Percentiles rank a stretch among this genome's conserved stretches.
phyloP scores from a whole-genome alignment of 2,329 filamentous ascomycete species.

The Fusarium camptoceras region DNA sequence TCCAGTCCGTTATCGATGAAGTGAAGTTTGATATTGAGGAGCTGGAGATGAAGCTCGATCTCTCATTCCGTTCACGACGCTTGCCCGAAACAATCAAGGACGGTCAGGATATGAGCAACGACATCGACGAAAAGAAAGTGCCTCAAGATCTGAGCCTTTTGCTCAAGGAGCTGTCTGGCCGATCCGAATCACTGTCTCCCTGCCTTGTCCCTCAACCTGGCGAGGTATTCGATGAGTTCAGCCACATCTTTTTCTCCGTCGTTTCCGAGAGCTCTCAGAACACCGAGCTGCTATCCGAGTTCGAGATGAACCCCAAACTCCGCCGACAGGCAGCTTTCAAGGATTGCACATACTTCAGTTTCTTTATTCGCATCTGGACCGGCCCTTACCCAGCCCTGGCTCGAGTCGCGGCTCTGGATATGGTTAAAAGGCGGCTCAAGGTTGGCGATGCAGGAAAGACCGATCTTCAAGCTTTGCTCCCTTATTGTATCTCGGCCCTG shows the following conservation, averaged over 20 bases:
- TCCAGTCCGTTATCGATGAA: conserved; percentile 74
- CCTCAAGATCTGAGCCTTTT: conserved; percentile 55
- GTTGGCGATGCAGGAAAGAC: conserved; percentile 59
- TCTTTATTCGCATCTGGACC: conserved; percentile 81
- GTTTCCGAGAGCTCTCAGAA: conserved; percentile 59
- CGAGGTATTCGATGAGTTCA: conserved; percentile 68
- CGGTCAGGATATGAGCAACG: conserved; percentile 55
- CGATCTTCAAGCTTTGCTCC: conserved; percentile 84
- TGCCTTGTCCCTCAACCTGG: conserved; percentile 65
- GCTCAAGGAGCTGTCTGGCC: conserved; percentile 54
- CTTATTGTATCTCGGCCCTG: conserved; percentile 81
- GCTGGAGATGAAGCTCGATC: conserved; percentile 79
- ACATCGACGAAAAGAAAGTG: conserved; percentile 41
- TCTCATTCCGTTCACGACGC: conserved; percentile 70
- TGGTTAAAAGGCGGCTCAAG: conserved; percentile 69
- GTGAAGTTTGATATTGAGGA: conserved; percentile 78
- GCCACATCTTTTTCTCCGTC: conserved; percentile 67
- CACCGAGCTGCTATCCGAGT: conserved; percentile 57
- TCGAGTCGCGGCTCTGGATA: conserved; percentile 75
- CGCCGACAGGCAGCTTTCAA: conserved; percentile 65
- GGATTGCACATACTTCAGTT: conserved; percentile 76
- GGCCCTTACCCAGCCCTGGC: conserved; percentile 76
- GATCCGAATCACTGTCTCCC: conserved; percentile 56
- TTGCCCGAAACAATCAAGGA: conserved; percentile 62
- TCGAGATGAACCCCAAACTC: conserved; percentile 68